phyloP scores from a whole-genome alignment of 495 filamentous ascomycete species.

The Trichoderma parareesei region DNA sequence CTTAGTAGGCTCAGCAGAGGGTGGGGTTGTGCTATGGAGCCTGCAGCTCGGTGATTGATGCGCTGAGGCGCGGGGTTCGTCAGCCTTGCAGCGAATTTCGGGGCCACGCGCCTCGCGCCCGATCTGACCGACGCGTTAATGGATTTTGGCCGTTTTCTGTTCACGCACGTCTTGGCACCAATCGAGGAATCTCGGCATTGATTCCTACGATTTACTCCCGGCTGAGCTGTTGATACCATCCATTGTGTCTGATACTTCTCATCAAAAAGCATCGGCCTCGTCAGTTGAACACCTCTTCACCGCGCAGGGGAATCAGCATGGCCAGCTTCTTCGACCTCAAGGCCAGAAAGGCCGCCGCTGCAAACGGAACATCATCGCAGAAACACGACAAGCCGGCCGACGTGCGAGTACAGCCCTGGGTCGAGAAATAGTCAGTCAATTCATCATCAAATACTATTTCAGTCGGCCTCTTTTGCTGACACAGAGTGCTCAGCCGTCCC shows the following conservation, averaged over 20 bases:
- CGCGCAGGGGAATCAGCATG: conserved; percentile 29
- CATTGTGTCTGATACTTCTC: no score
- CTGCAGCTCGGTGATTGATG: background rate
- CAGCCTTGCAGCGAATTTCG: background rate
- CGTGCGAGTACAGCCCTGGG: conserved; percentile 77
- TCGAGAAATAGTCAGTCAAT: conserved; percentile 90
- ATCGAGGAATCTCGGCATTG: no score
- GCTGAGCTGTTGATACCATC: no score
- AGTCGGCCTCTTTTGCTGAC: background rate
- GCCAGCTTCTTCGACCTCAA: conserved; percentile 93
- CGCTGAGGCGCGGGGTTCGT: background rate
- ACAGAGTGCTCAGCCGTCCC: conserved; percentile 58
- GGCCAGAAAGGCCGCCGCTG: conserved; percentile 76
- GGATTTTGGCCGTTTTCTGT: background rate
- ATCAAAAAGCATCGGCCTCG: no score
- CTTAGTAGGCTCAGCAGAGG: background rate
- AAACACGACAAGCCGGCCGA: conserved; percentile 52
- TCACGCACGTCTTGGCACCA: background rate
- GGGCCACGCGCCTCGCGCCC: conserved; percentile 1
- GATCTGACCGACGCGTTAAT: conserved; percentile 10
- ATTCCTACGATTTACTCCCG: no score
- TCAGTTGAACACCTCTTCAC: background rate
- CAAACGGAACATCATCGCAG: conserved; percentile 39
- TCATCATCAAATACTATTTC: background rate
- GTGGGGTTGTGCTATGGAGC: background rate